These are phyloP conservation scores for Darksidea phi DNA, from an alignment of 495 filamentous ascomycete species.

Conservation along the genomic window DNA sequence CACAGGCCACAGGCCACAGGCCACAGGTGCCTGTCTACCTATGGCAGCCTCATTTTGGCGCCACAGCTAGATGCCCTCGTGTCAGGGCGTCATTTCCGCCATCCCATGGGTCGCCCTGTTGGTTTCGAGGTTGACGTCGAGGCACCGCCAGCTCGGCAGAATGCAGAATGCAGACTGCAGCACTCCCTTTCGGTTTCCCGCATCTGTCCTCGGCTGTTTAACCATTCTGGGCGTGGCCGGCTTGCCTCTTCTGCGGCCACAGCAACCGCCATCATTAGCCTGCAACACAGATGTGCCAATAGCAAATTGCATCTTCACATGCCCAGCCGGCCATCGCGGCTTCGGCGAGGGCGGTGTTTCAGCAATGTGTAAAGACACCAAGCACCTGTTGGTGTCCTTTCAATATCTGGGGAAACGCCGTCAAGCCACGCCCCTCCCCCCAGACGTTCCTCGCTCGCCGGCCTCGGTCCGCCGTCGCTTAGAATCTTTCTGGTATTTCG, in stretches of 20 bases:
- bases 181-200: constrained; percentile 18
- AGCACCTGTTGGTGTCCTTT: neutral
- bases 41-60: neutral
- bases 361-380: neutral
- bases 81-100: too few relatives aligned
- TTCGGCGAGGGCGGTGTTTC: neutral
- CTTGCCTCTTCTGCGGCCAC: constrained; percentile 7
- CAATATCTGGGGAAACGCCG: neutral
- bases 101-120: neutral
- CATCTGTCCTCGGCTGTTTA: constrained; percentile 25
- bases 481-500: too few relatives aligned
- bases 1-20: too few relatives aligned
- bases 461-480: too few relatives aligned
- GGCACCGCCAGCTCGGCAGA: constrained; percentile 19
- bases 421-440: too few relatives aligned
- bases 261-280: constrained; percentile 14
- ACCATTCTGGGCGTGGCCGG: constrained; percentile 10
- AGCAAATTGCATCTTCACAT: constrained; percentile 8
- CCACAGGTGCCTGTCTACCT: too few relatives aligned
- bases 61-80: neutral
- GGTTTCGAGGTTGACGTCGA: constrained; percentile 12
- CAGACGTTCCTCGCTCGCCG: too few relatives aligned
- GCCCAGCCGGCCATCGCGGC: neutral
- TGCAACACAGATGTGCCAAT: neutral
- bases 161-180: constrained; percentile 25